phyloP scores from a whole-genome alignment of 495 filamentous ascomycete species.

The Penicillium lagena region DNA sequence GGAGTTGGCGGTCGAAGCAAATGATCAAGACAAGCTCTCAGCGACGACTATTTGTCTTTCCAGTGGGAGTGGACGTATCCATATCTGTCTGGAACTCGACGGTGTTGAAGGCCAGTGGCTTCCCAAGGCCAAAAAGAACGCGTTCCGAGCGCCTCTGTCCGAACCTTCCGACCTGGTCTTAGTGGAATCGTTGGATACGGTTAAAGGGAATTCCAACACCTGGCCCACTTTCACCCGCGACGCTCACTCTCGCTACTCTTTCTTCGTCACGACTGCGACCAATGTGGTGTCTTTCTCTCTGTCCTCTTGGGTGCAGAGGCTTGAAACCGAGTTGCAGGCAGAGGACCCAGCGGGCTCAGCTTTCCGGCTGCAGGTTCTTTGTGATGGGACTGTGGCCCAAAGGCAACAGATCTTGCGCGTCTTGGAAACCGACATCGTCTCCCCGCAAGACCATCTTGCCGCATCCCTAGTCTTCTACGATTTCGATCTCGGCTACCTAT shows the following conservation, averaged over 20 bases:
- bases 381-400: conserved; percentile 52
- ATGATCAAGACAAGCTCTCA: conserved; percentile 60
- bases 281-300: conserved; percentile 69
- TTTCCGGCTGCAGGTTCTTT: conserved; percentile 68
- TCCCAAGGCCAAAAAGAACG: conserved; percentile 48
- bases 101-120: conserved; percentile 84
- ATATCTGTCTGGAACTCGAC: conserved; percentile 73
- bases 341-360: conserved; percentile 58
- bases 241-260: conserved; percentile 63
- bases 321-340: conserved; percentile 68
- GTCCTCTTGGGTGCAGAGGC: conserved; percentile 63
- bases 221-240: conserved; percentile 75
- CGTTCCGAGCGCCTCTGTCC: conserved; percentile 30
- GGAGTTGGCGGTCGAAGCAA: conserved; percentile 40
- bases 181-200: conserved; percentile 55
- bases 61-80: conserved; percentile 64
- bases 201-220: conserved; percentile 42
- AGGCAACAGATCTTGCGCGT: conserved; percentile 54
- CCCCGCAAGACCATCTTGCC: conserved; percentile 39
- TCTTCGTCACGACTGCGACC: conserved; percentile 68
- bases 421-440: conserved; percentile 28
- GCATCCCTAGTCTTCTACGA: conserved; percentile 63
- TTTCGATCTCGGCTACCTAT: conserved; percentile 69
- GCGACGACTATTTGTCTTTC: conserved; percentile 68
- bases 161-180: conserved; percentile 39